Evolutionary conservation across 768 basidiomycete species (phyloP), one percentile per base, ranked within the genome.

Genomic region (Rubroboletus satanas): DNA sequence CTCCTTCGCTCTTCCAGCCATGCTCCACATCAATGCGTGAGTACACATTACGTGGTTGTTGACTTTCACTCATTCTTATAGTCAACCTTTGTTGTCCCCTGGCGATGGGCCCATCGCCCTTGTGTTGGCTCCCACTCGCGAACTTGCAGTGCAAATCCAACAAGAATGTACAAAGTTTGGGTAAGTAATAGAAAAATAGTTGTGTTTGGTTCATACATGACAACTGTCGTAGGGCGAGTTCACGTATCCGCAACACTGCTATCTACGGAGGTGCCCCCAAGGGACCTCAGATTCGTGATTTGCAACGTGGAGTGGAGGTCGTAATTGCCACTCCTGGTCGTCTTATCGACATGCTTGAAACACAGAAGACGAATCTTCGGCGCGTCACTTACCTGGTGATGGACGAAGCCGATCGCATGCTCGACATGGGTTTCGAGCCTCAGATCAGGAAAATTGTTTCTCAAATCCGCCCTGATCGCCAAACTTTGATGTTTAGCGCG

Each of bases 401-500:
- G 86, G 97, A 99, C 67, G 97, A 99, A 74, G 97, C 97, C 43
- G 97, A 99, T 77, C 92, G 97, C 67, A 99, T 99, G 97, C 82
- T 99, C 60, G 97, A 99, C 78, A 99, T 99, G 97, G 97, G 97
- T 80, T 99, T 99, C 77, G 97, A 99, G 76, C 97, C 97, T 50
- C 97, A 99, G 72, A 98, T 99, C 69, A 83, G 95, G 69, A 98
- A 98, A 77, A 98, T 99, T 61, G 91, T 98, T 62, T 79, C 87
- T 62, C 97, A 99, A 73, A 95, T 99, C 67, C 86, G 97, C 38
- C 97, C 97, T 41, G 97, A 99, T 77, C 84, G 97, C 66, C 97
- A 99, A 70, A 99, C 97, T 1, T 81, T 98, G 62, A 97, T 99
- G 87, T 99, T 99, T 80, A 97, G 93, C 51, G 97, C 97, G 12